Conservation (phyloP, 768 basidiomycete genomes). For the Tricholoma terreum region DNA sequence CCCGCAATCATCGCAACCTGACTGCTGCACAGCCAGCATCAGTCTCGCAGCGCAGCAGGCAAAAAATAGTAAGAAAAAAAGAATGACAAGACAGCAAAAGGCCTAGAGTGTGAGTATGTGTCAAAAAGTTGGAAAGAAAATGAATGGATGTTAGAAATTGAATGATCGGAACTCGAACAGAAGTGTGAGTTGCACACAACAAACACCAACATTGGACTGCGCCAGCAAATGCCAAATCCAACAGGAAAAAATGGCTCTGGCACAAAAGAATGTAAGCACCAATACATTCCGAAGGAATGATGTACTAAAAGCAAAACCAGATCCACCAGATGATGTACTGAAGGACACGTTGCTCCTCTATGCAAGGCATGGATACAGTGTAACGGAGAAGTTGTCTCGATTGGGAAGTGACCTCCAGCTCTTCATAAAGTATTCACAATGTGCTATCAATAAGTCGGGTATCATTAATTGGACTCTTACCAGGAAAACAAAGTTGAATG, state of each 20-base stretch:
- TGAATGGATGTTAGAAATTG: too few species aligned
- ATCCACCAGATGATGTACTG: constrained; percentile 2
- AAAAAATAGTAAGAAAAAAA: background rate
- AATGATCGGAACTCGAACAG: too few species aligned
- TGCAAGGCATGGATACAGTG: background rate
- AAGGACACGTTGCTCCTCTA: background rate
- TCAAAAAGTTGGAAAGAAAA: too few species aligned
- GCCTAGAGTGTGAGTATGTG: too few species aligned
- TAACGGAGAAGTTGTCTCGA: background rate
- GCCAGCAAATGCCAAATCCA: background rate
- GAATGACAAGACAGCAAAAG: background rate
- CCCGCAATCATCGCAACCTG: background rate
- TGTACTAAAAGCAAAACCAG: background rate
- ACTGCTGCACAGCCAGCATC: background rate
- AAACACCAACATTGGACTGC: background rate
- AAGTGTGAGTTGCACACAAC: too few species aligned
- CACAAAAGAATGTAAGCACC: background rate
- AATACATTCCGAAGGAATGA: too few species aligned
- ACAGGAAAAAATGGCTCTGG: background rate
- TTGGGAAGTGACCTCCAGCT: background rate
- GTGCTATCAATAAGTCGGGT: too few species aligned
- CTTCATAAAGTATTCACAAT: background rate
- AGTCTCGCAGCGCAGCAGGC: background rate
- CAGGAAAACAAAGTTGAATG: too few species aligned
- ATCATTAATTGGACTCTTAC: too few species aligned